Conservation (phyloP, 2,329 filamentous ascomycete species). For the Phyllosticta citriasiana region DNA sequence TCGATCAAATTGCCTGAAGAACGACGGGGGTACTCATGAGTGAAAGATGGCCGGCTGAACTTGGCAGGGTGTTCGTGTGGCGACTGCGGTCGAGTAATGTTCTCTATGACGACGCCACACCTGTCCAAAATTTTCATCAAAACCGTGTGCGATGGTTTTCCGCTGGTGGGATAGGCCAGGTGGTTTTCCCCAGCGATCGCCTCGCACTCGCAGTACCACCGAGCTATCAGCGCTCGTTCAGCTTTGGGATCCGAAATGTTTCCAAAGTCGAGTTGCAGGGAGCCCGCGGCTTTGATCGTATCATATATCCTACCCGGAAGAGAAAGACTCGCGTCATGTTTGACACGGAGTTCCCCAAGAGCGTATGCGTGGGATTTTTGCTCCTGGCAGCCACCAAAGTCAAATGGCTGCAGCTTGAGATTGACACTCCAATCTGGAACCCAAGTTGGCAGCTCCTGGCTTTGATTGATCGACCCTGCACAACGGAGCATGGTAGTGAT, state of each 20-base stretch:
- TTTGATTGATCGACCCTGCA: constrained; percentile 5
- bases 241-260: neutral
- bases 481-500: constrained; percentile 10
- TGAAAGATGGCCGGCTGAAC: neutral
- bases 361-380: neutral
- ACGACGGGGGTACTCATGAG: neutral
- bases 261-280: constrained; percentile 2
- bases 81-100: neutral
- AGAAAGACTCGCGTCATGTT: neutral
- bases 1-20: constrained; percentile 10
- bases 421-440: constrained; percentile 6
- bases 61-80: neutral
- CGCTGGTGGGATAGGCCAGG: constrained; percentile 2
- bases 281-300: neutral
- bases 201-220: constrained; percentile 6
- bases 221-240: constrained; percentile 1
- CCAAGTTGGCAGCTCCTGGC: constrained; percentile 6
- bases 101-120: neutral
- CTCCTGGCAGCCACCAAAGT: constrained; percentile 3
- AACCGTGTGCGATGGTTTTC: neutral
- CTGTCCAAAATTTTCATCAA: constrained; percentile 5
- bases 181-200: neutral
- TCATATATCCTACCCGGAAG: constrained; percentile 5
- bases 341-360: neutral
- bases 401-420: constrained; percentile 4